Conservation (phyloP, 2,329 filamentous ascomycete species). For the Aspergillus aculeatus region DNA sequence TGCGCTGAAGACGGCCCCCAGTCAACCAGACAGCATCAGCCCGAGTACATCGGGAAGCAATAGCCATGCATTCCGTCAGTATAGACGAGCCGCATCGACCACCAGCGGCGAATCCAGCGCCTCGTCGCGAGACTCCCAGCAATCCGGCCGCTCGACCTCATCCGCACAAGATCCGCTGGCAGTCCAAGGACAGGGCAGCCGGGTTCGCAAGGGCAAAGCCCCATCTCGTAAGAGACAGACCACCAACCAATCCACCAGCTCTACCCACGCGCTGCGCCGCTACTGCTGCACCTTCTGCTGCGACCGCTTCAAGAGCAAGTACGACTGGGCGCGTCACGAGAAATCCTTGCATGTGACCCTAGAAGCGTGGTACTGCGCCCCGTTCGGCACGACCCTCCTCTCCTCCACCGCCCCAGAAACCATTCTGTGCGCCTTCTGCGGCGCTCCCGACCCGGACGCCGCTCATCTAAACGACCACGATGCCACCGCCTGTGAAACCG, state of each 20-base stretch:
- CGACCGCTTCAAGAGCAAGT: slow-evolving; percentile 27
- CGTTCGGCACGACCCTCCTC: slow-evolving; percentile 43
- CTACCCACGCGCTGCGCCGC: neutral
- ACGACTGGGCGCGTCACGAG: slow-evolving; percentile 51
- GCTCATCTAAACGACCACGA: slow-evolving; percentile 55
- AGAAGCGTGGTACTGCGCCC: slow-evolving; percentile 55
- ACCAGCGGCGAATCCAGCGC: neutral
- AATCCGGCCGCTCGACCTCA: neutral
- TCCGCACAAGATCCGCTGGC: too few relatives aligned
- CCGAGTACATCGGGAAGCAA: too few relatives aligned
- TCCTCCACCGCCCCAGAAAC: slow-evolving; percentile 12
- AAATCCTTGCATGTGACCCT: slow-evolving; percentile 48
- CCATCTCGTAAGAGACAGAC: too few relatives aligned
- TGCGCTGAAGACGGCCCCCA: too few relatives aligned
- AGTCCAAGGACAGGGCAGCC: too few relatives aligned
- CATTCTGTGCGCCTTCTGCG: slow-evolving; percentile 49
- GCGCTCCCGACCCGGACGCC: slow-evolving; percentile 46
- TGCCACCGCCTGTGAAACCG: slow-evolving; percentile 52
- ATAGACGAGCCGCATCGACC: neutral
- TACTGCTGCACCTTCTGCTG: slow-evolving; percentile 1
- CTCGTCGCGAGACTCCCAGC: neutral
- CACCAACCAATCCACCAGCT: too few relatives aligned
- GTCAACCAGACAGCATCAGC: too few relatives aligned
- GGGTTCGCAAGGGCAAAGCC: too few relatives aligned
- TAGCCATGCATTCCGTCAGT: neutral